Evolutionary conservation across 148 eudicot genomes (phyloP).

Genomic region (Fagopyrum tataricum): DNA sequence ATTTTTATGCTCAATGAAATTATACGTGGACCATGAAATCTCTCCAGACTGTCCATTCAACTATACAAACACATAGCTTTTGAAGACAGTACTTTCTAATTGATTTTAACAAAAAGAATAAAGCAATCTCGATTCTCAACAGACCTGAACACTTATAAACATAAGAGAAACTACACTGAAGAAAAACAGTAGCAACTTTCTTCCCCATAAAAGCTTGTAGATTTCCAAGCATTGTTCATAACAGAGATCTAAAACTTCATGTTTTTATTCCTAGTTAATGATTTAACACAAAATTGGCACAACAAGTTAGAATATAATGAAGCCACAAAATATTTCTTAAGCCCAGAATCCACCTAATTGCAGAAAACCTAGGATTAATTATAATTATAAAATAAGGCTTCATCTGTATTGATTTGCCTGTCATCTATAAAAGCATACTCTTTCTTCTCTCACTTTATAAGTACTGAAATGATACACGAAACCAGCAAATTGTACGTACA

Average conservation of each 20-base stretch:
- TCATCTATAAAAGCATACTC: neutral
- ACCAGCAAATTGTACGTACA: neutral
- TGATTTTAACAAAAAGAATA: no score
- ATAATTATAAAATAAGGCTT: neutral
- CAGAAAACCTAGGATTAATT: neutral
- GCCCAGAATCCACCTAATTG: neutral
- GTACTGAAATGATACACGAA: neutral
- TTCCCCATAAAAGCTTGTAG: neutral
- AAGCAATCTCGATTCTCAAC: no score
- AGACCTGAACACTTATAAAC: neutral
- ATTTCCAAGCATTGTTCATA: neutral
- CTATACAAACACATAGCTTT: neutral
- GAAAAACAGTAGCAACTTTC: neutral
- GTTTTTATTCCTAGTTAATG: neutral
- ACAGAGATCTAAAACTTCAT: neutral
- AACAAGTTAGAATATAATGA: neutral
- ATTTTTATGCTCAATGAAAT: neutral
- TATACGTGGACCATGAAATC: neutral
- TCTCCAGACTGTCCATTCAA: neutral
- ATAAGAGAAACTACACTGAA: neutral
- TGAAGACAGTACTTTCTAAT: neutral
- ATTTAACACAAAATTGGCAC: neutral
- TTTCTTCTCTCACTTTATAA: neutral
- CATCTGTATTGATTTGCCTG: neutral
- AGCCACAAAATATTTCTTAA: neutral